Base-by-base conservation (phyloP, 163 green algal genomes). In the Volvox carteri region DNA sequence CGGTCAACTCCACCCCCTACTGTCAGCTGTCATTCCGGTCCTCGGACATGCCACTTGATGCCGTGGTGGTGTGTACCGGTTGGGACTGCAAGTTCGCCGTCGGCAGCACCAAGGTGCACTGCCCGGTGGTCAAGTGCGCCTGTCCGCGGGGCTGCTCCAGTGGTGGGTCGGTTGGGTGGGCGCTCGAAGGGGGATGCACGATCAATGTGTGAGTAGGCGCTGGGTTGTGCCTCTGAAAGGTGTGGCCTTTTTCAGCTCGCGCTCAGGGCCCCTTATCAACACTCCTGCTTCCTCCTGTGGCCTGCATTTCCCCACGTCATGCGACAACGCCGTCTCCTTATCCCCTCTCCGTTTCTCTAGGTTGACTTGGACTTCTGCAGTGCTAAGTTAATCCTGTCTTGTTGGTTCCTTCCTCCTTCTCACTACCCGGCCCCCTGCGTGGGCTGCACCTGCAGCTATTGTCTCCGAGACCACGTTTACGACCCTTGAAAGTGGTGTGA, bases 131-230 rank as follows among this genome's bases (percentile, higher is more conserved):
- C 8, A 33, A 62, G 12, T 90, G 85, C 75, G 48, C 35, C 14
- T 90, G 85, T 48, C 85, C 85, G 21, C 70, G 86, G 25, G 85
- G 85, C 46, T 90, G 85, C 75, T 62, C 44, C 25, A 83, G 54
- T 56, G 70, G 84, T 89, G 52, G 70, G 70, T 56, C 18, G 39
- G 70, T 6, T 77, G 70, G 21, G 70, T 56, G 70, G 25, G 41
- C 39, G 25, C 3, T 41, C 11, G 70, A 8, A 28, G 21, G 23
- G 39, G 41, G 60, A 28, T 65, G 54, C n/a, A n/a, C n/a, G n/a
- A n/a, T n/a, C n/a, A n/a, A n/a, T n/a, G n/a, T n/a, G n/a, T n/a
- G n/a, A n/a, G n/a, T n/a, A n/a, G n/a, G n/a, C n/a, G n/a, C n/a
- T n/a, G n/a, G n/a, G n/a, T n/a, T n/a, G n/a, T n/a, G n/a, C n/a